Evolutionary conservation across 1,284 basidiomycete genomes (phyloP), one percentile per base, ranked within the genome.

Genomic region (Athelia sp.): DNA sequence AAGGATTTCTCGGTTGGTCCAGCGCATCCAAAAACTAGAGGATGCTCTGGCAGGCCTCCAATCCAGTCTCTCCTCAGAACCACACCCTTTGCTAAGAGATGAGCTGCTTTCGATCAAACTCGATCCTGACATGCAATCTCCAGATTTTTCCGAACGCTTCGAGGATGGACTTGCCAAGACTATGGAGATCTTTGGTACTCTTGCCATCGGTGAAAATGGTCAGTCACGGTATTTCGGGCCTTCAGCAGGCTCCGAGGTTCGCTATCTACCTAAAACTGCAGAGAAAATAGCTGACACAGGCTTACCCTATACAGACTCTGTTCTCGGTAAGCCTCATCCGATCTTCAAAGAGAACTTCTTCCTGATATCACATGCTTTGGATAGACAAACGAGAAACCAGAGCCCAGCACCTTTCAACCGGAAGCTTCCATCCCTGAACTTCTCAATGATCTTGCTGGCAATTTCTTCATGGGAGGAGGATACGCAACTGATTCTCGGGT

Each of bases 151-250:
- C 8, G 8, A 40, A n/a, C 9, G 8, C 6, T n/a, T 40, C 36
- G 36, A 21, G n/a, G 36, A 40, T n/a, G 6, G 6, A 13, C 81
- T 88, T 40, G 36, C 15, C 36, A n/a, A n/a, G 9, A n/a, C 19
- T n/a, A 40, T 40, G 15, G 36, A 40, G 6, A n/a, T n/a, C 15
- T 40, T 40, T 40, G 36, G 36, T 50, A 85, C 81, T 9, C 65
- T 85, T 50, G 76, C 78, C 21, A 81, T 84, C 47, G 73, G 73
- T 19, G 79, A 82, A 53, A 71, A 77, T 54, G 82, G 82, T 1
- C 69, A 78, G 40, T 76, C 79, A 11, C 66, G 77, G 46, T 84
- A 83, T 61, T 84, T 84, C 64, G 82, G 82, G 0, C 77, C 75
- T n/a, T 79, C 81, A 1, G 82, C 78, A 21, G 82, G 82, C 22